Percentiles rank a stretch among this genome's conserved stretches.
Conservation (phyloP, 371 early-diverging fungal genomes). For the Syncephalastrum contaminatum region DNA sequence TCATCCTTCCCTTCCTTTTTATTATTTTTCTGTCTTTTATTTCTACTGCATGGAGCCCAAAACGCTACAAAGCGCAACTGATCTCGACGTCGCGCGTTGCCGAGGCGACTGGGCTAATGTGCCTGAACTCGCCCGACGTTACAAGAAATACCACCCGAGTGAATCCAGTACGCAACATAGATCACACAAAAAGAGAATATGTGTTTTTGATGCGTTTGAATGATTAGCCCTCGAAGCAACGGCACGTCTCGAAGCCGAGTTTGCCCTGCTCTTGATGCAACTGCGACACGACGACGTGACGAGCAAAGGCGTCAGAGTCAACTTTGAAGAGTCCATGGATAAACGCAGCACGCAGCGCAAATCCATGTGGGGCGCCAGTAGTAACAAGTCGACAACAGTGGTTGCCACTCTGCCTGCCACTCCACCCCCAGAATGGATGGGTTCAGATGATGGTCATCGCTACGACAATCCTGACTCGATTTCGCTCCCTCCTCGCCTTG, state of each 20-base stretch:
- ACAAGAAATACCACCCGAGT: conserved; percentile 60
- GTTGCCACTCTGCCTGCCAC: too few relatives aligned
- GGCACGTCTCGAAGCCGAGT: conserved; percentile 24
- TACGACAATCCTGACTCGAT: neutral
- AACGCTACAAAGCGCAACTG: conserved; percentile 31
- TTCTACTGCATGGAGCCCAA: conserved; percentile 9
- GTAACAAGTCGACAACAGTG: too few relatives aligned
- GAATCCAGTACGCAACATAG: conserved; percentile 51
- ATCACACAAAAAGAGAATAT: conserved; percentile 49
- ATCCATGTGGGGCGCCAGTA: too few relatives aligned
- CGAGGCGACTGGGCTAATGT: conserved; percentile 55
- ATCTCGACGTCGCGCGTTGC: conserved; percentile 58
- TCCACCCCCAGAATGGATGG: conserved; percentile 11
- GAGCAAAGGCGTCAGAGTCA: conserved; percentile 2
- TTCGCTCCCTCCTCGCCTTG: conserved; percentile 6
- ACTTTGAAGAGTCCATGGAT: too few relatives aligned
- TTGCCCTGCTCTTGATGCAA: conserved; percentile 8
- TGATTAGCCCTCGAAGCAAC: conserved; percentile 14
- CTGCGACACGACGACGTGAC: conserved; percentile 3
- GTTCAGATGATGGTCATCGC: conserved; percentile 26
- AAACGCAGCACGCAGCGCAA: too few relatives aligned
- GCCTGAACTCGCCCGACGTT: conserved; percentile 63
- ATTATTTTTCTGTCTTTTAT: neutral
- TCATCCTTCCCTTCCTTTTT: neutral
- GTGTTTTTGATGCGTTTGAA: conserved; percentile 7